Conservation (phyloP, 345 rosid species). For the Salix udensis region DNA sequence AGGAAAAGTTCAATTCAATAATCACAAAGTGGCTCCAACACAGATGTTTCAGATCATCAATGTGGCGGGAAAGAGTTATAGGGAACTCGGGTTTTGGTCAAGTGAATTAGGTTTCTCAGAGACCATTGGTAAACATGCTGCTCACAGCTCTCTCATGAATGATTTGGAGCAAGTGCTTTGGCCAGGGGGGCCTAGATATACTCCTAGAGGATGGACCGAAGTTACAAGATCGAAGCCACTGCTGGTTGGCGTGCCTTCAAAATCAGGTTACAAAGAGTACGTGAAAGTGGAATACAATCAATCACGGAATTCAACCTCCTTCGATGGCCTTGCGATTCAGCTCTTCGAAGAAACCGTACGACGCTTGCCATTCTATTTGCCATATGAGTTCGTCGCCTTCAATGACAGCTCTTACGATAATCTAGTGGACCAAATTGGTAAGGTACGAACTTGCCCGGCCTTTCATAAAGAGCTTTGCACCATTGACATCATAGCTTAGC, state of each 20-base stretch:
- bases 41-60: constrained; percentile 18
- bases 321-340: constrained; percentile 20
- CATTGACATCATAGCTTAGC: too few species aligned
- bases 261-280: neutral
- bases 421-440: constrained; percentile 22
- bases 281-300: neutral
- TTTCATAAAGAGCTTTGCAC: neutral
- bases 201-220: constrained; percentile 25
- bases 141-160: constrained; percentile 9
- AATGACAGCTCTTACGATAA: constrained; percentile 2
- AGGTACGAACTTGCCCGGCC: neutral
- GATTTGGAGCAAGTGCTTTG: constrained; percentile 17
- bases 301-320: neutral
- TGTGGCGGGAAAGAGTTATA: constrained; percentile 14
- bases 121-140: neutral
- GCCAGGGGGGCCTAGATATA: constrained; percentile 21
- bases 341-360: neutral
- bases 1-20: constrained; percentile 14
- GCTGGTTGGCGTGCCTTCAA: constrained; percentile 19
- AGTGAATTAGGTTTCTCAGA: constrained; percentile 17
- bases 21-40: constrained; percentile 3
- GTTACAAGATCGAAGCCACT: constrained; percentile 7
- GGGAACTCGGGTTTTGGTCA: constrained; percentile 31
- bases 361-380: constrained; percentile 16
- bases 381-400: constrained; percentile 2